These are phyloP conservation scores for Globisporangium solare DNA, from an alignment of 352 stramenopile species.

Conservation along the genomic window DNA sequence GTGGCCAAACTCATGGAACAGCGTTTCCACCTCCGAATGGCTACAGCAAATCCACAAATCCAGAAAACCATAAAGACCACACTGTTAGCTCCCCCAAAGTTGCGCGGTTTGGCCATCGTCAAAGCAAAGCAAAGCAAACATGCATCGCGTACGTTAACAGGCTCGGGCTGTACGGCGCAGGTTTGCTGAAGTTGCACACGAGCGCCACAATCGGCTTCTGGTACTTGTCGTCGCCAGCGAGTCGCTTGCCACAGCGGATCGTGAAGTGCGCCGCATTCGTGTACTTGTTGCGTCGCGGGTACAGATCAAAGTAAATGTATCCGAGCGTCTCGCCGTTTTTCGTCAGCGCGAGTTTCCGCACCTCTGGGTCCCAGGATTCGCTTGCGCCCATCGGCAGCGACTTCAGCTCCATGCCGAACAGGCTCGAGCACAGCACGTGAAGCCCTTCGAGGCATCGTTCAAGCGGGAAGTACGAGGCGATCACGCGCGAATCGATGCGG, in stretches of 20 bases:
- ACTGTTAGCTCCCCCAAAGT: not conserved
- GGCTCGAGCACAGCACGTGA: slow-evolving; percentile 73
- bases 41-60: slow-evolving; percentile 34
- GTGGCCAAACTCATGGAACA: slow-evolving; percentile 99
- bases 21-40: slow-evolving; percentile 95
- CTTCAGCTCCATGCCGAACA: slow-evolving; percentile 91
- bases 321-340: slow-evolving; percentile 63
- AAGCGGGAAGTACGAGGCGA: slow-evolving; percentile 89
- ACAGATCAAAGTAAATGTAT: slow-evolving; percentile 95
- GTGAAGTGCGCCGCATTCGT: slow-evolving; percentile 93
- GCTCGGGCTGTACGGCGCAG: slow-evolving; percentile 57
- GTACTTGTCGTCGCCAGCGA: slow-evolving; percentile 48
- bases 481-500: slow-evolving; percentile 73
- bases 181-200: slow-evolving; percentile 88
- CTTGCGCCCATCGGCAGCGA: slow-evolving; percentile 64
- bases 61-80: not conserved
- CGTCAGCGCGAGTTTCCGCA: slow-evolving; percentile 89
- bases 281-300: slow-evolving; percentile 86
- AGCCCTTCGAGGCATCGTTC: slow-evolving; percentile 90
- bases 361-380: slow-evolving; percentile 88
- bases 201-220: slow-evolving; percentile 95
- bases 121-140: not conserved
- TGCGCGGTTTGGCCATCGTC: not conserved
- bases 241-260: slow-evolving; percentile 90
- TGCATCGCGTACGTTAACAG: slow-evolving; percentile 51